Conservation (phyloP, 2,329 filamentous ascomycete species). For the Phaeosphaeria sp. region DNA sequence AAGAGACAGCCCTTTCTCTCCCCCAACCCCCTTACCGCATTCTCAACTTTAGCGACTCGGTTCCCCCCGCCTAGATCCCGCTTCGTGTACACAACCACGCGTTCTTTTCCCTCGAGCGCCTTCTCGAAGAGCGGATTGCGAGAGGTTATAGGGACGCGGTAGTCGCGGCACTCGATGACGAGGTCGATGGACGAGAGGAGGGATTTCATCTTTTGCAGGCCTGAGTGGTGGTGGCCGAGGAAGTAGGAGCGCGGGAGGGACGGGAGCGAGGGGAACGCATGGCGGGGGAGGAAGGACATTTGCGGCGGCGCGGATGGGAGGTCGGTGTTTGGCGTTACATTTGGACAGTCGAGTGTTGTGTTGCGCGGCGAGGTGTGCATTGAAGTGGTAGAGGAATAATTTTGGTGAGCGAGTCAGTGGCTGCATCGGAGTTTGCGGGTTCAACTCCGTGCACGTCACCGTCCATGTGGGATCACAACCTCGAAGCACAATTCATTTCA, state of each 20-base stretch:
- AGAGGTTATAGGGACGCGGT: constrained; percentile 85
- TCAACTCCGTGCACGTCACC: too few relatives aligned
- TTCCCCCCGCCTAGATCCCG: constrained; percentile 63
- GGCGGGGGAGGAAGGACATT: constrained; percentile 70
- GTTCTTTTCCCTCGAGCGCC: constrained; percentile 72
- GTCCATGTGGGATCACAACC: too few relatives aligned
- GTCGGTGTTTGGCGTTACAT: too few relatives aligned
- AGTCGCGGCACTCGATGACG: constrained; percentile 93
- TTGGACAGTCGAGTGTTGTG: background rate
- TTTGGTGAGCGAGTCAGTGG: background rate
- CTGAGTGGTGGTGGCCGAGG: constrained; percentile 88
- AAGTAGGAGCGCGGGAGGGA: constrained; percentile 90
- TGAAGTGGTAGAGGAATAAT: too few relatives aligned
- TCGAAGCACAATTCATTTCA: too few relatives aligned
- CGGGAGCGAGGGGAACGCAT: constrained; percentile 72
- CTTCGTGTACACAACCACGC: constrained; percentile 92
- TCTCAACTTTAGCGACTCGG: too few relatives aligned
- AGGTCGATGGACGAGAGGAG: constrained; percentile 82
- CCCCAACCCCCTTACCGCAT: too few relatives aligned
- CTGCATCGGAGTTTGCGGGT: too few relatives aligned
- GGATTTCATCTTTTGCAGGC: constrained; percentile 80
- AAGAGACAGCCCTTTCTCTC: too few relatives aligned
- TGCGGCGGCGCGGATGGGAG: too few relatives aligned
- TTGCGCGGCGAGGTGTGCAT: too few relatives aligned
- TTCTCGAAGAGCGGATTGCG: constrained; percentile 90